Evolutionary conservation across 306 rosid species (phyloP), one percentile per base, ranked within the genome.

Genomic region (Inga oerstediana): DNA sequence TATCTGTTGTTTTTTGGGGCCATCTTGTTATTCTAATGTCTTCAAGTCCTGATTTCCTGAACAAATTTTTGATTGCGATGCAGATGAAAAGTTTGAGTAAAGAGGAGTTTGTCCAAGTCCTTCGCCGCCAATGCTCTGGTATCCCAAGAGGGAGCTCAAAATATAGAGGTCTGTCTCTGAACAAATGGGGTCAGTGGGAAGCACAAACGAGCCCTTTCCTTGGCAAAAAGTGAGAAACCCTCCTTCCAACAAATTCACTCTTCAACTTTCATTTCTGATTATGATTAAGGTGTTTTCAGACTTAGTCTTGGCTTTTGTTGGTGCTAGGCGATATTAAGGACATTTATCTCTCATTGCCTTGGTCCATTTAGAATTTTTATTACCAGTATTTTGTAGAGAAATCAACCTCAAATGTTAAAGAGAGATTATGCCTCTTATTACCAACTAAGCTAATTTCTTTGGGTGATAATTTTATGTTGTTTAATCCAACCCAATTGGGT

Each of bases 121-220:
- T 92, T 82, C 93, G 97, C 48, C 86, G 93, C 65, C 94, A 88
- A 67, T 86, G 90, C 85, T 89, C 91, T 7, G 97, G 95, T 7
- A 84, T 85, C 68, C 85, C 97, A 0, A 91, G 91, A 77, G 94
- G 90, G 78, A 91, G 84, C 78, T 88, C 97, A 10, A 88, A 88
- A 80, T 91, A 70, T 79, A 88, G 82, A 86, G 88, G 92, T 73
- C 84, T 81, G 35, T 87, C 93, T 15, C 70, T 89, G 68, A 90
- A 88, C 73, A 91, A 89, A 78, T 91, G 86, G 73, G 92, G 91
- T 41, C 87, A 90, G 85, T 90, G 92, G 91, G 92, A 90, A 68
- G 86, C 92, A 86, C 81, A 89, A 14, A 84, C 90, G 89, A 92
- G 91, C 59, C 92, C 89, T 77, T 87, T 87, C 75, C 79, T 88